Conservation (phyloP, 1,284 basidiomycete genomes). For the Xerocomus tenax region DNA sequence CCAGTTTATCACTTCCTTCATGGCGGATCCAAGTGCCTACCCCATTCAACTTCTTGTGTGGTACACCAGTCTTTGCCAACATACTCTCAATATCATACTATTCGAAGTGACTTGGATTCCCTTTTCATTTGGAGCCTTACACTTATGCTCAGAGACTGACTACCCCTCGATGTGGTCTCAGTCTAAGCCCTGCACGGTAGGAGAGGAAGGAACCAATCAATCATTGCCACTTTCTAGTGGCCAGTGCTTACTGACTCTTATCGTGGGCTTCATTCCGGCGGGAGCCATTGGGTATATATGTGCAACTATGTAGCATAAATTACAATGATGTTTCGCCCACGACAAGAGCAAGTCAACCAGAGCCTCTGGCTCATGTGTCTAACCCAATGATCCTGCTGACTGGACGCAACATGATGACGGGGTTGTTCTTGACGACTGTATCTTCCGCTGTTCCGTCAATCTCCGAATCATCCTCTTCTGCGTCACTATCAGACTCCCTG, state of each 20-base stretch:
- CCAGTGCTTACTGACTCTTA: neutral
- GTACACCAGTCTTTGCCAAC: no score
- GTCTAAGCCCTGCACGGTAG: no score
- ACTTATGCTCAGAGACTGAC: no score
- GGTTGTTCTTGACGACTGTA: constrained; percentile 36
- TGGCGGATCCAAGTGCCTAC: no score
- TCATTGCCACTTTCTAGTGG: no score
- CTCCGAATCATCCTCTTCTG: constrained; percentile 48
- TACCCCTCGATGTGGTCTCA: no score
- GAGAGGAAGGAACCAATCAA: no score
- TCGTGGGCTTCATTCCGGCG: neutral
- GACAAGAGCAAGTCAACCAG: neutral
- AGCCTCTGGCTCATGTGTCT: constrained; percentile 17
- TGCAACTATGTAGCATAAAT: constrained; percentile 22
- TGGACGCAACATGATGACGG: constrained; percentile 51
- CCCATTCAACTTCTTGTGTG: no score
- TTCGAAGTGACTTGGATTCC: no score
- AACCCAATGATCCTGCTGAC: constrained; percentile 58
- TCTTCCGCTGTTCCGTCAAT: constrained; percentile 36
- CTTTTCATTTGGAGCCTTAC: no score
- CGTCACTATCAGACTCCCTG: constrained; percentile 51
- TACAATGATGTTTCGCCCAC: constrained; percentile 12
- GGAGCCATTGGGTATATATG: constrained; percentile 3
- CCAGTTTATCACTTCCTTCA: no score
- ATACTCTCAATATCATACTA: no score